Evolutionary conservation across 225 moss, liverwort and hornwort species (phyloP).

Genomic region (Rhytidiadelphus loreus): DNA sequence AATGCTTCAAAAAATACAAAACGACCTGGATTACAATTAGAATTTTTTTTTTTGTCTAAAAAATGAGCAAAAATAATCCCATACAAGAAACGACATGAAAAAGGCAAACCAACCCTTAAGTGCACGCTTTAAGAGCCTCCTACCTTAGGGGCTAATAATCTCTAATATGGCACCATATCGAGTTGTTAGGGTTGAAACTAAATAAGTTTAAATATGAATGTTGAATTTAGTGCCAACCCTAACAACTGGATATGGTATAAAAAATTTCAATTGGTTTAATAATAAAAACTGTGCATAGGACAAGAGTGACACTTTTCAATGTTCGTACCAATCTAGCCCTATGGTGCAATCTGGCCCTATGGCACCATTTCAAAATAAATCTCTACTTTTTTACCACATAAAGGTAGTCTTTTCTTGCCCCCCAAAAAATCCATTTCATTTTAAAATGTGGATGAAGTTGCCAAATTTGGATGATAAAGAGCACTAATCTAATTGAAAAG

Average conservation of each 20-base stretch:
- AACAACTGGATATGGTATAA: rapidly evolving
- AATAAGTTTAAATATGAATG: too few species aligned
- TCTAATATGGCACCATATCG: too few species aligned
- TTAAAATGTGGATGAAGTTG: background rate
- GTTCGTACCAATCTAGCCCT: background rate
- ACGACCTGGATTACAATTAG: too few species aligned
- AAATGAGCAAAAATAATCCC: too few species aligned
- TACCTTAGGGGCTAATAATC: too few species aligned
- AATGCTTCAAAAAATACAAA: too few species aligned
- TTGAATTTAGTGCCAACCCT: rapidly evolving
- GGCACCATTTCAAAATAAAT: background rate
- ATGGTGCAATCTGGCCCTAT: rapidly evolving
- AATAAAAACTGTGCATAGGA: rapidly evolving
- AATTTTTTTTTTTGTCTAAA: too few species aligned
- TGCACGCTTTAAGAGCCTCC: too few species aligned
- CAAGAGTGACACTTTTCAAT: rapidly evolving
- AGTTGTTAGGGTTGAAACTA: too few species aligned
- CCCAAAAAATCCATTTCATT: background rate
- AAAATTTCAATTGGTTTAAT: background rate
- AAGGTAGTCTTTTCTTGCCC: background rate
- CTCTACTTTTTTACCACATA: rapidly evolving
- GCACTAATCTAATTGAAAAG: background rate
- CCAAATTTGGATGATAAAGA: background rate
- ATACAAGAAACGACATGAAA: too few species aligned
- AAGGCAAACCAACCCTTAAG: too few species aligned